A percentile compares a stretch with the other conserved stretches of the same genome.
Evolutionary conservation across 2,329 filamentous ascomycete genomes (phyloP).

Genomic region (Sporothrix humicola): DNA sequence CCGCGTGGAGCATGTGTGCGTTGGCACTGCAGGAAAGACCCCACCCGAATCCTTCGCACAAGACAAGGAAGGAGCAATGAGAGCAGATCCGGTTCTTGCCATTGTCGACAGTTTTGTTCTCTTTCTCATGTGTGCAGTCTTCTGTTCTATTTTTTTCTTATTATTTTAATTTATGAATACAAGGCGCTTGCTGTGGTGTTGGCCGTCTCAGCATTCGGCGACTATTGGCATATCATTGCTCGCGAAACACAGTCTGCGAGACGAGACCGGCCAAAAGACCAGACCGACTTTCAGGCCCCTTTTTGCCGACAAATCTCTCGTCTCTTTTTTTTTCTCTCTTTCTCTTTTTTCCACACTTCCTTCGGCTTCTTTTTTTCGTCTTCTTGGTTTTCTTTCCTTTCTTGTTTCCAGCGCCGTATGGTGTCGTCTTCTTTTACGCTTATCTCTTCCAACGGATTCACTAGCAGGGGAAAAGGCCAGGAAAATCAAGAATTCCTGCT

Average conservation of each 20-base stretch:
- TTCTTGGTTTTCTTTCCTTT: background rate
- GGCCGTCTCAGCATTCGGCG: background rate
- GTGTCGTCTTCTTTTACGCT: background rate
- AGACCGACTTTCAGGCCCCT: background rate
- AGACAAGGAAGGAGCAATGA: slow-evolving; percentile 9
- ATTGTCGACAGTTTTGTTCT: background rate
- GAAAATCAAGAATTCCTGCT: slow-evolving; percentile 12
- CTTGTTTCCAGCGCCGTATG: background rate
- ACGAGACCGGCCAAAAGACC: background rate
- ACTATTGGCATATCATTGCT: background rate
- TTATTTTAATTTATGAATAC: background rate
- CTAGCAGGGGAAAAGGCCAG: background rate
- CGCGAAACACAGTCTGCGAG: background rate
- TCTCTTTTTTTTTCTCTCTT: background rate
- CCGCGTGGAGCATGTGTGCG: slow-evolving; percentile 21
- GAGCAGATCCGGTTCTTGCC: background rate
- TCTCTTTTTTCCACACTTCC: background rate
- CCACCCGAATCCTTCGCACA: slow-evolving; percentile 14
- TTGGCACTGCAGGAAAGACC: slow-evolving; percentile 26
- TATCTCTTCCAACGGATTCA: background rate
- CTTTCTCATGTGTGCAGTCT: background rate
- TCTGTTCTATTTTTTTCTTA: background rate
- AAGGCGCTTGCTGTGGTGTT: background rate
- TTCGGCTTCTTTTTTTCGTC: background rate
- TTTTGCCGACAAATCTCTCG: background rate